Base-by-base conservation (phyloP, 345 rosid species). In the Crucihimalaya himalaica region DNA sequence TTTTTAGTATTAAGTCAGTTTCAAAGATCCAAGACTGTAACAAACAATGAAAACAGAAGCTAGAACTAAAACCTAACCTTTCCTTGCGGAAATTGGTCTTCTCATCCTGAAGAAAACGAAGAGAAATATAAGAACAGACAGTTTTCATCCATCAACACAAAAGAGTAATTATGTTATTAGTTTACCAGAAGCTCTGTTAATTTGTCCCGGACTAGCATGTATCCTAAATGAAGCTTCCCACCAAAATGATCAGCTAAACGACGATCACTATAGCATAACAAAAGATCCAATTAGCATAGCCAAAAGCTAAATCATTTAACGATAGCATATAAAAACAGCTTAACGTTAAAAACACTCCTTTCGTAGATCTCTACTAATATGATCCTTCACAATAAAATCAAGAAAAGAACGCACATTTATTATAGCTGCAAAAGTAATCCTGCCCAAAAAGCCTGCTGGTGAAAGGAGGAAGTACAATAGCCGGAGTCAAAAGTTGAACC, bases 391-490 rank as follows among this genome's bases (percentile, higher is more conserved):
- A 72, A 81, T 79, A 87, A 89, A 85, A 85, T 31, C 74, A 70
- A 70, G 87, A 79, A 86, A 85, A 84, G 76, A 77, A 93, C 92
- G 96, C 98, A 93, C 97, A 87, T 93, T 87, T 85, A 89, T 87
- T 83, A 68, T 69, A 89, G 97, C 98, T 87, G 93, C 93, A 93
- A 88, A 90, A 93, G 97, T 88, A 78, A 89, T 90, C 98, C 97
- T 83, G 93, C 98, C 92, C 96, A 88, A 87, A 50, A 84, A 90
- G 96, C 97, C 97, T 90, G 97, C 96, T 93, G 93, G 90, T 89
- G 84, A 85, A 87, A 45, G 23, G 87, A 87, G 97, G 86, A 89
- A 91, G 92, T 83, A 83, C 88, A 85, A 83, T 80, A 85, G 78
- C 79, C 73, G 81, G 92, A 15, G 88, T 87, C 90, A 89, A 93